Base-by-base conservation (phyloP, 306 rosid genomes). In the Glycyrrhiza uralensis region DNA sequence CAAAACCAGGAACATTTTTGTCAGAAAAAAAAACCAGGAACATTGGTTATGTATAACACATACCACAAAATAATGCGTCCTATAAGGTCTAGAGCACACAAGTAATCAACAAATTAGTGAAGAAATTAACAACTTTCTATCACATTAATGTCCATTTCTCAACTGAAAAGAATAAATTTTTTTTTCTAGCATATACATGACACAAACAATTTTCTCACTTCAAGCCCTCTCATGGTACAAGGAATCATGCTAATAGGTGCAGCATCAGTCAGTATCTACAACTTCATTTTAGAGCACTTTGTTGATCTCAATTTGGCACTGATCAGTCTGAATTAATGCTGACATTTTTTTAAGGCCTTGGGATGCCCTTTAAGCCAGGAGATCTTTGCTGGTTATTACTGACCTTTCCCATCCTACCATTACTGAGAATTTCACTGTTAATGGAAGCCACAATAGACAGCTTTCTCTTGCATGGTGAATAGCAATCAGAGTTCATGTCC, bases 391-490 rank as follows among this genome's bases (percentile, higher is more conserved):
- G 88, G 51, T 56, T 18, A 50, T 61, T 44, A 51, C 57, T n/a
- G 3, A 54, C 22, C 85, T 47, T 70, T 6, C 85, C 76, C 47
- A 62, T 42, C 60, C 79, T 79, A 36, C 65, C 74, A 49, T 41
- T 47, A 47, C 63, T 52, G 0, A 80, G 84, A n/a, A 61, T 42
- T 24, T 87, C 93, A 72, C 79, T 82, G 51, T 72, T 79, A 7
- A 69, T 55, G 14, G 91, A 79, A 52, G 90, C 54, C n/a, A 78
- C 60, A 57, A 83, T 66, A 56, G 86, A 71, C 30, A 85, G 55
- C 83, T 80, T 86, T 55, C 79, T 91, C 86, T 85, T 91, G 84
- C 91, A 81, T 51, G 98, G 96, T 36, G 96, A 89, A 36, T 72
- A 82, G 68, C 87, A 81, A 19, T 89, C 96, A 29, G 80, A 87